phyloP scores from a whole-genome alignment of 1,284 basidiomycete genomes.

The Vanrija pseudolonga region DNA sequence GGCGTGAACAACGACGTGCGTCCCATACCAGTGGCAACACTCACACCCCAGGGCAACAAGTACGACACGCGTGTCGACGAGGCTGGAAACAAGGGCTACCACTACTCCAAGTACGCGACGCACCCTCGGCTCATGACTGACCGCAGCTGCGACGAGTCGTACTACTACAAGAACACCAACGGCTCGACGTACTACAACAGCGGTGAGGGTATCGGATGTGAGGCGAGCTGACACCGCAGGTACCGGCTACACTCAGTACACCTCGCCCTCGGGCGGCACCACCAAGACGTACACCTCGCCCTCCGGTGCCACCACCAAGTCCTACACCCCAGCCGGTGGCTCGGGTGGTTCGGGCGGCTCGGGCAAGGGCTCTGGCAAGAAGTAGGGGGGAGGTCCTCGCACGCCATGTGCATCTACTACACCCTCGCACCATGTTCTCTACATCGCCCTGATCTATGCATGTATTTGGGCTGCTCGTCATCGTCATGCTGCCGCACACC shows the following conservation, averaged over 20 bases:
- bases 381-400: too few species aligned
- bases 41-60: constrained; percentile 54
- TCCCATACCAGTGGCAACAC: background rate
- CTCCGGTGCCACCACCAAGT: background rate
- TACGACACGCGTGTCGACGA: constrained; percentile 54
- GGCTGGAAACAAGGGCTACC: constrained; percentile 53
- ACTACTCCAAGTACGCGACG: constrained; percentile 58
- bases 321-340: too few species aligned
- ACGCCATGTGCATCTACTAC: too few species aligned
- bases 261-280: constrained; percentile 53
- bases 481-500: too few species aligned
- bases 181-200: constrained; percentile 60
- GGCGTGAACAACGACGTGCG: constrained; percentile 57
- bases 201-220: constrained; percentile 16
- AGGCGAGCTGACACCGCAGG: constrained; percentile 30
- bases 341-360: too few species aligned
- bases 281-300: constrained; percentile 15
- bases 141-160: constrained; percentile 52
- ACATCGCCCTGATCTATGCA: too few species aligned
- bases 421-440: too few species aligned
- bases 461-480: too few species aligned
- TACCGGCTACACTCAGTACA: constrained; percentile 55
- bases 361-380: too few species aligned
- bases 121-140: background rate
- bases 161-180: constrained; percentile 61